phyloP scores from a whole-genome alignment of 768 basidiomycete genomes.

The Botryobasidium botryosum region DNA sequence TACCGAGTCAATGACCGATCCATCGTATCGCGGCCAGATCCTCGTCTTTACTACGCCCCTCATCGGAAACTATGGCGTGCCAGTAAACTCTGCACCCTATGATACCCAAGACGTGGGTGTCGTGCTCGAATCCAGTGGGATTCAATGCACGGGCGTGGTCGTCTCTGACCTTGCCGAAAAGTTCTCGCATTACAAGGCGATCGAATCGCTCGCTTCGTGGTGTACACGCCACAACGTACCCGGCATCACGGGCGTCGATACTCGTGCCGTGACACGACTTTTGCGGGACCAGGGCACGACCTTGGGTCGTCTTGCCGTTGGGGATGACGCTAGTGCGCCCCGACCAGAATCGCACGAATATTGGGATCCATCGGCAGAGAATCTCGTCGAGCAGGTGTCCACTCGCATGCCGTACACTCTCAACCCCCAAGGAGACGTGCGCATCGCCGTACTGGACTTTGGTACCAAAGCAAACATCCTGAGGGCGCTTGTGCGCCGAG shows the following conservation, averaged over 20 bases:
- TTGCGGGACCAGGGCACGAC: constrained; percentile 96
- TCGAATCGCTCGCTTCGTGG: constrained; percentile 87
- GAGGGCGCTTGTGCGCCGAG: constrained; percentile 79
- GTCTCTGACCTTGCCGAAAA: constrained; percentile 91
- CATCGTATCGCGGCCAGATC: constrained; percentile 95
- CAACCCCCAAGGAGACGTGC: constrained; percentile 74
- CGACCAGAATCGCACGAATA: constrained; percentile 53
- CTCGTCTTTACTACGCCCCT: constrained; percentile 96
- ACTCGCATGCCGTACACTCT: constrained; percentile 70
- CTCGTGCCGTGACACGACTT: constrained; percentile 84
- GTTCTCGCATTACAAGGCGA: constrained; percentile 87
- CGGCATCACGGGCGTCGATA: constrained; percentile 93
- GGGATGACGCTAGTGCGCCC: constrained; percentile 44
- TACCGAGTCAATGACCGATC: constrained; percentile 99
- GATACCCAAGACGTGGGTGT: constrained; percentile 71
- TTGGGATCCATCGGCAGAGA: constrained; percentile 85
- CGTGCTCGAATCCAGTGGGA: constrained; percentile 69
- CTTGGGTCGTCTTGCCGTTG: constrained; percentile 77
- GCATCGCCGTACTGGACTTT: constrained; percentile 92
- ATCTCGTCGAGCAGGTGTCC: constrained; percentile 87
- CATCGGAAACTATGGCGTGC: constrained; percentile 98
- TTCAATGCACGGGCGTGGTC: constrained; percentile 85
- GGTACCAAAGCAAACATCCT: constrained; percentile 96
- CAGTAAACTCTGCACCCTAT: constrained; percentile 52
- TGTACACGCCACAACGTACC: constrained; percentile 80